Conservation (phyloP, 2,329 filamentous ascomycete species). For the Hymenotorrendiella dingleyae region DNA sequence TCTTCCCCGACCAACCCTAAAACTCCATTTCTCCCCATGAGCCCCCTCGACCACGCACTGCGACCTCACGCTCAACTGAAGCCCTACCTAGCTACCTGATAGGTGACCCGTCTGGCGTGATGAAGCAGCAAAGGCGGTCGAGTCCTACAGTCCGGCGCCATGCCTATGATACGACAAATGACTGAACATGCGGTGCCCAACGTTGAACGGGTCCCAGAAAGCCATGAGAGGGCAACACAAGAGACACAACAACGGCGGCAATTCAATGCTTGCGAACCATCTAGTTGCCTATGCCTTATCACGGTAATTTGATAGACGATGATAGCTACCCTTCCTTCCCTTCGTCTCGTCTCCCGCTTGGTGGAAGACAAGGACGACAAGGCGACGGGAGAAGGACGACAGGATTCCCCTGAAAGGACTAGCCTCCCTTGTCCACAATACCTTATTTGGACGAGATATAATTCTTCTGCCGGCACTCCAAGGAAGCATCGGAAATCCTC, state of each 20-base stretch:
- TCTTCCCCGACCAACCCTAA: conserved; percentile 11
- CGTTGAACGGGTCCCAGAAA: background rate
- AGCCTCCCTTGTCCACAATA: conserved; percentile 12
- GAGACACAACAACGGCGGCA: background rate
- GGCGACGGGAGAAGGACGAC: conserved; percentile 19
- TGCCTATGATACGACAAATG: too few relatives aligned
- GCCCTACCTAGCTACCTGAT: conserved; percentile 15
- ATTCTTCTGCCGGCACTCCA: background rate
- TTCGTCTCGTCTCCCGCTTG: conserved; percentile 25
- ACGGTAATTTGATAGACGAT: background rate
- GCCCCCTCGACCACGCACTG: conserved; percentile 7
- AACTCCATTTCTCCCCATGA: conserved; percentile 2
- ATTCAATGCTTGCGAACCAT: too few relatives aligned
- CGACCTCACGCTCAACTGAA: conserved; percentile 9
- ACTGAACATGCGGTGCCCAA: conserved; percentile 20
- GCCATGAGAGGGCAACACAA: background rate
- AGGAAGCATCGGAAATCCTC: conserved; percentile 1
- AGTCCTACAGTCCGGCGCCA: too few relatives aligned
- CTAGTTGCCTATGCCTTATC: conserved; percentile 2
- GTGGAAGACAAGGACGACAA: conserved; percentile 15
- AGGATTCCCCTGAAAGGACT: conserved; percentile 15
- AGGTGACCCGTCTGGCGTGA: conserved; percentile 10
- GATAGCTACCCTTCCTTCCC: background rate
- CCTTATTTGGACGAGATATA: conserved; percentile 21
- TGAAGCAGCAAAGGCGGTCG: background rate